phyloP scores from a whole-genome alignment of 2,329 filamentous ascomycete genomes.

The Mycosphaerella arachidis region DNA sequence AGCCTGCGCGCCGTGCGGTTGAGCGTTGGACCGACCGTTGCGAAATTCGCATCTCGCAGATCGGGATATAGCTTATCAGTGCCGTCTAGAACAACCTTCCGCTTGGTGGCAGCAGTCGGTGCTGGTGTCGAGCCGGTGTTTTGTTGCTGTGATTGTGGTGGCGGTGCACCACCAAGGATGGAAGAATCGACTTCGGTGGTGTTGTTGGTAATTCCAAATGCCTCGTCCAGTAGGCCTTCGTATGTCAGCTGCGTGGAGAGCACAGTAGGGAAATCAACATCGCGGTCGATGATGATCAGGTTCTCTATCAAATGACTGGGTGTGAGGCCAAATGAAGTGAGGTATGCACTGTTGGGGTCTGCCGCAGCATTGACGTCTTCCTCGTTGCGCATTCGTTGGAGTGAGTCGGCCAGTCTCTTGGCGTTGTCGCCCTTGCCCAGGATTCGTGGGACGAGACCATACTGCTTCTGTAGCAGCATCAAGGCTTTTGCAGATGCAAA shows the following conservation, averaged over 20 bases:
- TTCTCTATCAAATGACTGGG: conserved; percentile 87
- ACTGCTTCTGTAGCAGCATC: conserved; percentile 87
- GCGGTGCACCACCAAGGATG: conserved; percentile 70
- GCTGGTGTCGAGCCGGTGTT: conserved; percentile 31
- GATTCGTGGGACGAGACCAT: conserved; percentile 91
- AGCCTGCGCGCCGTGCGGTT: conserved; percentile 87
- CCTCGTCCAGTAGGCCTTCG: conserved; percentile 89
- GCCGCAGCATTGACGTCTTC: conserved; percentile 56
- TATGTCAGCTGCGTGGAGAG: conserved; percentile 94
- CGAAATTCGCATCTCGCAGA: conserved; percentile 88
- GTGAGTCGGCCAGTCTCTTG: conserved; percentile 77
- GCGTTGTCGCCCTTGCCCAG: conserved; percentile 95
- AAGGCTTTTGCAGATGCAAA: conserved; percentile 85
- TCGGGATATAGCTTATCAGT: conserved; percentile 85
- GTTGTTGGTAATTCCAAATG: conserved; percentile 87
- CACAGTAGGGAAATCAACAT: conserved; percentile 88
- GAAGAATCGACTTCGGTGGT: conserved; percentile 90
- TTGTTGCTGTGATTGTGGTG: conserved; percentile 44
- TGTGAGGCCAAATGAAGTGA: conserved; percentile 61
- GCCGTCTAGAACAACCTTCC: conserved; percentile 83
- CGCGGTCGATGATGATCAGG: conserved; percentile 89
- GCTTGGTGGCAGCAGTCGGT: conserved; percentile 61
- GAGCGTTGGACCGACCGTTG: conserved; percentile 80
- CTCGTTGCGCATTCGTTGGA: conserved; percentile 89
- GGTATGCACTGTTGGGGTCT: conserved; percentile 39